Base-by-base conservation (phyloP, 768 basidiomycete genomes). In the Mycena amicta region DNA sequence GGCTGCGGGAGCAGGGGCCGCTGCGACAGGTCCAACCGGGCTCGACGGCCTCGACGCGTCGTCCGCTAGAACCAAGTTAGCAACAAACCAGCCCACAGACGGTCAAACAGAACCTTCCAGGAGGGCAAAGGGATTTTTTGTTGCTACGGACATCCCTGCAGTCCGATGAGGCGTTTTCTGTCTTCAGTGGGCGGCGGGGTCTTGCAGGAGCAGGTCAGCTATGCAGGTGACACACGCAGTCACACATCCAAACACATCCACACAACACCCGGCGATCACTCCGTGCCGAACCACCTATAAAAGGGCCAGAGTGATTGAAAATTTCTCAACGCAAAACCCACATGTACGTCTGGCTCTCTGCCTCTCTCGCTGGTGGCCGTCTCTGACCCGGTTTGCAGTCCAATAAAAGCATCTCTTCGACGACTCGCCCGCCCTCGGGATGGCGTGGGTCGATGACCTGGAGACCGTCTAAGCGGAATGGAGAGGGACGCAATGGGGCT, bases 331-430 rank as follows among this genome's bases (percentile, higher is more conserved):
- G 84, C 85, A 82, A 78, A 80, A 71, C 65, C 60, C 80, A 85
- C 88, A 87, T 86, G 88, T 87, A 66, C 62, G 83, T 74, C 52
- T 28, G n/a, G n/a, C n/a, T 22, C 50, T 2, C 22, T n/a, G 22
- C 20, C 6, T 45, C 43, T 23, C 13, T 23, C 8, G 8, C 43
- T 15, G 8, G 43, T 8, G 43, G 11, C 59, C 2, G 26, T 40
- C 22, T n/a, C 11, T n/a, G 25, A 2, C 13, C 22, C 46, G 12
- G 41, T 27, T 41, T 40, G 13, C 62, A 91, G 89, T 83, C 82
- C 70, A 77, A 70, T n/a, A 84, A 90, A 93, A 93, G 91, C 91
- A 92, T 92, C 91, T 92, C 87, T 82, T 86, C 80, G 88, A 92
- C 68, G 90, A 85, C 75, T 77, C 75, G 85, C 82, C 84, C 88